These are phyloP conservation scores for Trichoderma sp. DNA, from an alignment of 2,329 filamentous ascomycete species.

Conservation along the genomic window DNA sequence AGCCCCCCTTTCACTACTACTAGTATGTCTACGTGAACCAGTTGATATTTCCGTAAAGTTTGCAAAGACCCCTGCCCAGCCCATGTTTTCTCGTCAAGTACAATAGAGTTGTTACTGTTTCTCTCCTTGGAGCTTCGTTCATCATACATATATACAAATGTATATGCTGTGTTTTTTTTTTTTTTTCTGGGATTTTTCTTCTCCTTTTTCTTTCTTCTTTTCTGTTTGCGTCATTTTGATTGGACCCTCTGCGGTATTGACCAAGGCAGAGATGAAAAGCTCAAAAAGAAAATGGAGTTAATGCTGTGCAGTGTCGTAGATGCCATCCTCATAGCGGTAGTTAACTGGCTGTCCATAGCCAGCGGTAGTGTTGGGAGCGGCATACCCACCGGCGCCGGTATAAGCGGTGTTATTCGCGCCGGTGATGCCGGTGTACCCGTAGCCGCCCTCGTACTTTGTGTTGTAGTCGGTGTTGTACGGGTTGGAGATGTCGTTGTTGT, in stretches of 20 bases:
- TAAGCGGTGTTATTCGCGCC: not conserved
- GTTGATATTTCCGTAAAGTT: not conserved
- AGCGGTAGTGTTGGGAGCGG: constrained; percentile 7
- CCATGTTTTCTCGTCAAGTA: not conserved
- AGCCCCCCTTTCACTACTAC: not conserved
- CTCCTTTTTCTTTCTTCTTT: not conserved
- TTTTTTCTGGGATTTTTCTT: not conserved
- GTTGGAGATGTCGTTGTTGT: constrained; percentile 27
- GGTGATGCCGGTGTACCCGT: constrained; percentile 19
- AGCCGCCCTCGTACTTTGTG: constrained; percentile 30
- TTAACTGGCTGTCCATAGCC: constrained; percentile 23
- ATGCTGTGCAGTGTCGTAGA: constrained; percentile 31
- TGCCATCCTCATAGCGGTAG: constrained; percentile 39
- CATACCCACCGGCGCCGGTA: constrained; percentile 6
- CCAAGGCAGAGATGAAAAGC: not conserved
- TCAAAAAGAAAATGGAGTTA: not conserved
- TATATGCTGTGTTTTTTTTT: not conserved
- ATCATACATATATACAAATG: not conserved
- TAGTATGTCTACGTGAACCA: not conserved
- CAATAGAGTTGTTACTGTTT: not conserved
- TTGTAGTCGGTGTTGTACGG: constrained; percentile 29
- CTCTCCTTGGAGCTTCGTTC: not conserved
- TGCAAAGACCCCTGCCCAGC: not conserved
- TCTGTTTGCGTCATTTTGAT: not conserved
- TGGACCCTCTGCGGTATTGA: not conserved